Evolutionary conservation across 1,139 yeast species (phyloP).

Genomic region (Sugiyamaella castrensis): DNA sequence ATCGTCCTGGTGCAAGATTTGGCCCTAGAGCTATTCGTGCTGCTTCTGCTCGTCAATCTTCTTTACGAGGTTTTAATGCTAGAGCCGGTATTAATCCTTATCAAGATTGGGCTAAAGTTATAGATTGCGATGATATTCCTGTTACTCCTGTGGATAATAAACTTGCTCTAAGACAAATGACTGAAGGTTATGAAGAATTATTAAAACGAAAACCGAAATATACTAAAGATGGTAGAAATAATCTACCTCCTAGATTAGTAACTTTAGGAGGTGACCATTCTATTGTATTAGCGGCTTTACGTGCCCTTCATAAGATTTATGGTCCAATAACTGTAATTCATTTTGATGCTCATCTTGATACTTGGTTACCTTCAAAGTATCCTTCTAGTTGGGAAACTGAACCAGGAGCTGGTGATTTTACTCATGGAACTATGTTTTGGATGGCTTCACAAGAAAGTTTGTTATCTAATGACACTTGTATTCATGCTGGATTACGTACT

Average conservation of each 20-base stretch:
- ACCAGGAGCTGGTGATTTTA: slow-evolving; percentile 38
- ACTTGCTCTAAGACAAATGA: slow-evolving; percentile 69
- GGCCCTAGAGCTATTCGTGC: slow-evolving; percentile 76
- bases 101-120: slow-evolving; percentile 50
- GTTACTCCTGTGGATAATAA: slow-evolving; percentile 76
- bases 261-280: slow-evolving; percentile 53
- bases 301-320: slow-evolving; percentile 56
- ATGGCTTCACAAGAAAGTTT: slow-evolving; percentile 57
- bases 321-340: slow-evolving; percentile 71
- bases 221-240: slow-evolving; percentile 11
- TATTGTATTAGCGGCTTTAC: slow-evolving; percentile 61
- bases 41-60: slow-evolving; percentile 60
- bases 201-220: slow-evolving; percentile 46
- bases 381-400: slow-evolving; percentile 26
- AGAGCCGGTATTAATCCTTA: slow-evolving; percentile 66
- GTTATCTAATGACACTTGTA: slow-evolving; percentile 47
- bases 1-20: slow-evolving; percentile 74
- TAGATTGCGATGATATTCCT: slow-evolving; percentile 82
- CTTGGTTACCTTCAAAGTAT: slow-evolving; percentile 54
- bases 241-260: slow-evolving; percentile 22
- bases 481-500: slow-evolving; percentile 71
- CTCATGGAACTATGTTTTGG: slow-evolving; percentile 80
- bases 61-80: slow-evolving; percentile 43
- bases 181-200: slow-evolving; percentile 56
- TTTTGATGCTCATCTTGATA: slow-evolving; percentile 70